Evolutionary conservation across 2,329 filamentous ascomycete species (phyloP).

Genomic region (Monosporascus cannonballus): DNA sequence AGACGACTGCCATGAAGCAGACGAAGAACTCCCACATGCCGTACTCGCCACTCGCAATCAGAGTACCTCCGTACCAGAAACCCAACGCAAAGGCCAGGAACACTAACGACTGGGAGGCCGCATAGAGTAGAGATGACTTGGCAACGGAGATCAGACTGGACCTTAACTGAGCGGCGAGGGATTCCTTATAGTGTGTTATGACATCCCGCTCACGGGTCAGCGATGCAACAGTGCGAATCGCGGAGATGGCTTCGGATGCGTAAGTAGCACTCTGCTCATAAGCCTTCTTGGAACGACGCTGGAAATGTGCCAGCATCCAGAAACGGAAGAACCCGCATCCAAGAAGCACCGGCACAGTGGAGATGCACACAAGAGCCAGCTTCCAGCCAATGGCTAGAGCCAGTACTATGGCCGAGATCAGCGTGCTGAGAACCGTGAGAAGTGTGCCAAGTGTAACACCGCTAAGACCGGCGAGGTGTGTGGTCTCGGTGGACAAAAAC

Average conservation of each 20-base stretch:
- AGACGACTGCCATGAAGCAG: conserved; percentile 82
- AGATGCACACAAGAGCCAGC: conserved; percentile 73
- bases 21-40: conserved; percentile 84
- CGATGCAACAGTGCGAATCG: conserved; percentile 88
- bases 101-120: conserved; percentile 74
- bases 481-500: conserved; percentile 84
- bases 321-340: conserved; percentile 84
- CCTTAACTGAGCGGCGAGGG: conserved; percentile 60
- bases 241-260: conserved; percentile 88
- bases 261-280: conserved; percentile 79
- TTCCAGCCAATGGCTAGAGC: conserved; percentile 81
- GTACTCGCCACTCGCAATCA: conserved; percentile 68
- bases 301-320: conserved; percentile 75
- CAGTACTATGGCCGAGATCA: conserved; percentile 66
- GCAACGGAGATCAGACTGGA: conserved; percentile 67
- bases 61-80: conserved; percentile 85
- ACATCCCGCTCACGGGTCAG: conserved; percentile 85
- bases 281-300: conserved; percentile 69
- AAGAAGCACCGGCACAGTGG: conserved; percentile 71
- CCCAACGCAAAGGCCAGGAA: conserved; percentile 81
- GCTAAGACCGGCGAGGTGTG: conserved; percentile 79
- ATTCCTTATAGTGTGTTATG: conserved; percentile 60
- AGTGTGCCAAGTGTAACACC: conserved; percentile 85
- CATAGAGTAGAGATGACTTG: conserved; percentile 74
- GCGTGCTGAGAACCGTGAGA: conserved; percentile 71